phyloP scores from a whole-genome alignment of 257 asterid species.

The Oldenlandia corymbosa region DNA sequence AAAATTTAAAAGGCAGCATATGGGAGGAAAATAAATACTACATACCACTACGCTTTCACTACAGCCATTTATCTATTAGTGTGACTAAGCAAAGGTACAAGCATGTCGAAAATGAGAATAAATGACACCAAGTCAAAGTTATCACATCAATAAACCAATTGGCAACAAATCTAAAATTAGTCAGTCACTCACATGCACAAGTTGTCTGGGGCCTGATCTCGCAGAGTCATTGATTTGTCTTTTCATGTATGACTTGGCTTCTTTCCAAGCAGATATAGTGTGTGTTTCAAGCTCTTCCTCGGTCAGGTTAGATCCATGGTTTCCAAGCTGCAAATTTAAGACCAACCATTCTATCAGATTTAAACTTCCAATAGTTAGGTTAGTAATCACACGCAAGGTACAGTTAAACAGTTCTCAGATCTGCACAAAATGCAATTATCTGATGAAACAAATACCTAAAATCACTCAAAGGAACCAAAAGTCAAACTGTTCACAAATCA shows the following conservation, averaged over 20 bases:
- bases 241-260: constrained; percentile 16
- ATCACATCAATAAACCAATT: not conserved
- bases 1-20: not conserved
- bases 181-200: constrained; percentile 63
- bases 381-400: not conserved
- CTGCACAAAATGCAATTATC: not conserved
- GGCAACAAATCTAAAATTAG: not conserved
- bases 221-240: constrained; percentile 17
- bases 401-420: not conserved
- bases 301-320: constrained; percentile 28
- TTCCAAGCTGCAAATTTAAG: constrained; percentile 28
- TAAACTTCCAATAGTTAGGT: not conserved
- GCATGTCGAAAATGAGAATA: not conserved
- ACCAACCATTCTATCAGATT: not conserved
- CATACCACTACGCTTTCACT: not conserved
- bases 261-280: constrained; percentile 35
- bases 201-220: constrained; percentile 31
- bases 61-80: not conserved
- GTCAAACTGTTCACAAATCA: not conserved
- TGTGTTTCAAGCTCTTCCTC: constrained; percentile 35
- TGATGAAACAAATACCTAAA: not conserved
- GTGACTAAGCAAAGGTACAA: too few relatives aligned
- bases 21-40: too few relatives aligned
- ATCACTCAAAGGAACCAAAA: not conserved
- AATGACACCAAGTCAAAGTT: not conserved